These are phyloP conservation scores for Chimonanthus salicifolius DNA, from an alignment of 164 flowering plant genomes.

Conservation along the genomic window DNA sequence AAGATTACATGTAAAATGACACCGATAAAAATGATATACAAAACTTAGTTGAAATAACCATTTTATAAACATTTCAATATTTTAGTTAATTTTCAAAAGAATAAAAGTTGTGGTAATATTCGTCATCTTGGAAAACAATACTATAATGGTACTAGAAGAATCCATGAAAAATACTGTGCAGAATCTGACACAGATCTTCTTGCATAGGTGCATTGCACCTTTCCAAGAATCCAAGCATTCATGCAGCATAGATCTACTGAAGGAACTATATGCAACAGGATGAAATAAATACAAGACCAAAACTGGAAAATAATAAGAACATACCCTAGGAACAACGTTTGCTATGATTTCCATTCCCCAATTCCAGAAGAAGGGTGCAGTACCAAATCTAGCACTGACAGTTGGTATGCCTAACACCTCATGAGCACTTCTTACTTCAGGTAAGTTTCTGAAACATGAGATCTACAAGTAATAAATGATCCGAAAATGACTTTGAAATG, in stretches of 20 bases:
- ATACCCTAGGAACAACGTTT: slow-evolving; percentile 62
- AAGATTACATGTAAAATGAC: too few relatives aligned
- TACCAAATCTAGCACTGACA: slow-evolving; percentile 97
- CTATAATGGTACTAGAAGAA: too few relatives aligned
- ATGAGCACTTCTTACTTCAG: slow-evolving; percentile 80
- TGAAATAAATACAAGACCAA: background rate
- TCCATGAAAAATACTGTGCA: too few relatives aligned
- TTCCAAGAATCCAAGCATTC: too few relatives aligned
- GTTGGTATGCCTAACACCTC: slow-evolving; percentile 83
- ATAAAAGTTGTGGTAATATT: too few relatives aligned
- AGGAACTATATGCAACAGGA: background rate
- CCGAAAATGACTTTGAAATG: background rate
- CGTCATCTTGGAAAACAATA: too few relatives aligned
- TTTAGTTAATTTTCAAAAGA: too few relatives aligned
- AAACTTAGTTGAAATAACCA: too few relatives aligned
- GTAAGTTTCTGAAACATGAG: slow-evolving; percentile 67
- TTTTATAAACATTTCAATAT: too few relatives aligned
- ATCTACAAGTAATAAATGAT: background rate
- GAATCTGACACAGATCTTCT: too few relatives aligned
- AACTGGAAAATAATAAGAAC: background rate
- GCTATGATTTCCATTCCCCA: slow-evolving; percentile 92
- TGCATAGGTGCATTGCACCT: too few relatives aligned
- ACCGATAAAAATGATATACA: too few relatives aligned
- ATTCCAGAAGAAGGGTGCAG: slow-evolving; percentile 97
- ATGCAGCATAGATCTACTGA: background rate